Conservation (phyloP, 257 asterid genomes). For the Solanum clarkiae region DNA sequence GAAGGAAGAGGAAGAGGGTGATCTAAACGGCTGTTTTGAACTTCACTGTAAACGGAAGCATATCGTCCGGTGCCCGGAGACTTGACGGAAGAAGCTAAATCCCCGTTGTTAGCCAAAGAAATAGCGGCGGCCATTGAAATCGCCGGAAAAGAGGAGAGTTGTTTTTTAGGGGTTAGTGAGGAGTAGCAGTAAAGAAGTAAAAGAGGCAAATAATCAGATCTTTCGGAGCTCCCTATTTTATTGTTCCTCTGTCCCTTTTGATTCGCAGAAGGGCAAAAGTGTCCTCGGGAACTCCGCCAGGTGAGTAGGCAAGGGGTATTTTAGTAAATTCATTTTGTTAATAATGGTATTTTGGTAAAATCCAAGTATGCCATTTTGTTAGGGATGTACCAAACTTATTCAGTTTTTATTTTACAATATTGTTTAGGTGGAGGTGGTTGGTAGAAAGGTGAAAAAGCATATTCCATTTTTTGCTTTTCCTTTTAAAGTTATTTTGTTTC, state of each 20-base stretch:
- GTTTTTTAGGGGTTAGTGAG: neutral
- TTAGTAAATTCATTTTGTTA: neutral
- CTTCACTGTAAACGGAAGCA: constrained; percentile 74
- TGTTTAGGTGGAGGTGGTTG: neutral
- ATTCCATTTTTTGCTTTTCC: neutral
- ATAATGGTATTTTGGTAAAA: neutral
- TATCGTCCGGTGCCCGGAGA: constrained; percentile 33
- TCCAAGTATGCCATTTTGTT: neutral
- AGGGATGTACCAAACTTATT: neutral
- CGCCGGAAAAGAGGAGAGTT: neutral
- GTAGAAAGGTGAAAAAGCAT: neutral
- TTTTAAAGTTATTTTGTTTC: neutral
- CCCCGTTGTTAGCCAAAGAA: constrained; percentile 20
- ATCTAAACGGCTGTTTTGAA: constrained; percentile 83
- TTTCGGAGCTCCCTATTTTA: constrained; percentile 1
- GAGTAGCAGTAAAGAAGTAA: neutral
- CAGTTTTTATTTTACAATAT: neutral
- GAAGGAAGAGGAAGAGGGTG: constrained; percentile 79
- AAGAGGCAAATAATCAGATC: constrained; percentile 11
- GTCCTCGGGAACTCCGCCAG: constrained; percentile 23
- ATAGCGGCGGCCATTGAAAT: constrained; percentile 27
- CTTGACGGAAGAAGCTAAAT: constrained; percentile 12
- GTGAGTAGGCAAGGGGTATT: neutral
- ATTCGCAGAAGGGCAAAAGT: constrained; percentile 2
- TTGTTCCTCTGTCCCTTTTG: neutral